A percentile compares a stretch with the other conserved stretches of the same genome.
These are phyloP conservation scores for Neonectria sp. DNA, from an alignment of 2,329 filamentous ascomycete genomes.

Conservation along the genomic window DNA sequence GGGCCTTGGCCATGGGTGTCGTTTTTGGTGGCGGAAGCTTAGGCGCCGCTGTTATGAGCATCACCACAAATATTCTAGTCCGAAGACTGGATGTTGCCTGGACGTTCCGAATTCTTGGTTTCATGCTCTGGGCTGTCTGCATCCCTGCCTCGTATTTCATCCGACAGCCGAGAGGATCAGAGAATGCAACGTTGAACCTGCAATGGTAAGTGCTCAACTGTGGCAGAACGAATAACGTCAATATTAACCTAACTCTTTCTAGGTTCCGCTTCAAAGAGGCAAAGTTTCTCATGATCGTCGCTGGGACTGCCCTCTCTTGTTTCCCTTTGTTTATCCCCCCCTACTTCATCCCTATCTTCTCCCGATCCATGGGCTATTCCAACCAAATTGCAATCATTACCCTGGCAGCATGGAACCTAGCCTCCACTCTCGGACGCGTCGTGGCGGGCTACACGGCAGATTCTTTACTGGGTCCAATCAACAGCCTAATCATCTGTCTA, in stretches of 20 bases:
- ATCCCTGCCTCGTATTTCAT: slow-evolving; percentile 49
- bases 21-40: slow-evolving; percentile 50
- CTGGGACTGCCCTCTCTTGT: slow-evolving; percentile 45
- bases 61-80: slow-evolving; percentile 45
- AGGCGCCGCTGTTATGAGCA: slow-evolving; percentile 48
- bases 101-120: slow-evolving; percentile 48
- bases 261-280: slow-evolving; percentile 48
- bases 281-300: slow-evolving; percentile 44
- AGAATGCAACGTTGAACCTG: slow-evolving; percentile 32
- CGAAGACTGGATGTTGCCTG: slow-evolving; percentile 42
- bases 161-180: slow-evolving; percentile 31
- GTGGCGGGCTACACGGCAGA: slow-evolving; percentile 46
- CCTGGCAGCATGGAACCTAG: slow-evolving; percentile 50
- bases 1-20: slow-evolving; percentile 48
- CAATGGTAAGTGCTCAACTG: slow-evolving; percentile 41
- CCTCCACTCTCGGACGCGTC: slow-evolving; percentile 47
- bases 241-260: not conserved
- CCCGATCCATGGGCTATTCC: slow-evolving; percentile 44
- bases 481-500: slow-evolving; percentile 47
- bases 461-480: slow-evolving; percentile 46
- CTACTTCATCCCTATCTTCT: slow-evolving; percentile 46
- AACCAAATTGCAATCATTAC: slow-evolving; percentile 42
- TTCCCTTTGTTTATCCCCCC: slow-evolving; percentile 46
- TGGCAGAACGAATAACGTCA: accelerated
- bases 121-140: slow-evolving; percentile 49